Base-by-base conservation (phyloP, 306 rosid species). In the Cicer pinnatifidum region DNA sequence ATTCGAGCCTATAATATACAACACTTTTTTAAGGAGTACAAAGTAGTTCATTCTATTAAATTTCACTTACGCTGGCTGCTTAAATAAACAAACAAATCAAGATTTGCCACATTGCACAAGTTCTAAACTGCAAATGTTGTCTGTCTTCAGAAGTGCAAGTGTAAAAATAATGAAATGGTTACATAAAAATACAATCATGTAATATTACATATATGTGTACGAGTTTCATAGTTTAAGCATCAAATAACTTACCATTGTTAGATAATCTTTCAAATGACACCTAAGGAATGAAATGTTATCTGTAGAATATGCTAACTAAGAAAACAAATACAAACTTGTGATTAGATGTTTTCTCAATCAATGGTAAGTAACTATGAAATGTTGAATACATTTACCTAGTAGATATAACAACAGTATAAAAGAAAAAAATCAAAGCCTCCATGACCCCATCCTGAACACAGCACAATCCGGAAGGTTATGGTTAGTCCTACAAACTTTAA, bases 291-390 rank as follows among this genome's bases (percentile, higher is more conserved):
- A 20, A 66, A 73, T 47, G 11, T 20, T 20, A 15, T 67, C 58
- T 58, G 53, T 20, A 35, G 43, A 48, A 12, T 19, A 56, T 37
- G 75, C 20, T 59, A 53, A 52, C 62, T 41, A 67, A 50, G 43
- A 69, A 50, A 48, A 46, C 43, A 56, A 57, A 67, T 73, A 73
- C 71, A 73, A 43, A 50, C 51, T 10, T 23, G 54, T 40, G 50
- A 67, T 80, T 40, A 66, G 38, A 73, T 47, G 50, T 73, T 57
- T 57, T 11, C 80, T 41, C 68, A 8, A 40, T 35, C 65, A 56
- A 19, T 13, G 71, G 17, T 23, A 23, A 23, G 33, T 61, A 47
- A 73, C 69, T 38, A 61, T 47, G 28, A 50, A 64, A 9, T 37
- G 69, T 66, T 79, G 35, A 75, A 71, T 48, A 64, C 12, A 1